Evolutionary conservation across 257 asterid species (phyloP).

Genomic region (Hygrophila difformis): DNA sequence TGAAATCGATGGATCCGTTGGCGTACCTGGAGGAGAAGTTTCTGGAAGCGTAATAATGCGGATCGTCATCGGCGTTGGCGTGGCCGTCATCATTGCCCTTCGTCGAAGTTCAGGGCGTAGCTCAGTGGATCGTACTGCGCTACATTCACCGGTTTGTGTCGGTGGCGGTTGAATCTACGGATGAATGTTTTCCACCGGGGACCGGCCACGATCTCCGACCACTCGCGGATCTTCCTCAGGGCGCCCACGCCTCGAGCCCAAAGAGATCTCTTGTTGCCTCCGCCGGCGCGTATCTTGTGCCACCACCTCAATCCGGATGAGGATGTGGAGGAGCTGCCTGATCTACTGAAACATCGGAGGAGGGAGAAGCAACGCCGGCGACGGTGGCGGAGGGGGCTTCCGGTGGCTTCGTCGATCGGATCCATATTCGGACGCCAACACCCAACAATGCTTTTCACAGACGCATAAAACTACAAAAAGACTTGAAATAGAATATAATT

Average conservation of each 20-base stretch:
- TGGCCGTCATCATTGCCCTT: conserved; percentile 49
- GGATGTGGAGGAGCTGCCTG: conserved; percentile 6
- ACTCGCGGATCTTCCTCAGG: conserved; percentile 59
- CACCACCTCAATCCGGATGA: conserved; percentile 4
- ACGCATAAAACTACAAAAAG: no score
- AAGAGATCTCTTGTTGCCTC: conserved; percentile 11
- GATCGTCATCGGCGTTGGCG: conserved; percentile 38
- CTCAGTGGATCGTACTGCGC: conserved; percentile 71
- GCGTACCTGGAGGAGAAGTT: conserved; percentile 79
- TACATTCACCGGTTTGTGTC: conserved; percentile 30
- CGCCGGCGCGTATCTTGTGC: conserved; percentile 19
- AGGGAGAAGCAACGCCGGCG: conserved; percentile 49
- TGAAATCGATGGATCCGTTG: conserved; percentile 48
- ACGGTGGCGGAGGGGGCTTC: conserved; percentile 35
- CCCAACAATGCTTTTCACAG: no score
- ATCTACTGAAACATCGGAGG: conserved; percentile 10
- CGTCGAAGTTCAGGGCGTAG: conserved; percentile 78
- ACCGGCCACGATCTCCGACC: conserved; percentile 88
- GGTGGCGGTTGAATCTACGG: conserved; percentile 60
- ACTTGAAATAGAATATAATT: no score
- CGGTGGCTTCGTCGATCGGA: conserved; percentile 26
- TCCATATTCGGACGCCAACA: conserved; percentile 25
- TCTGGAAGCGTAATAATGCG: conserved; percentile 25
- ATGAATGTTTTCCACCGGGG: conserved; percentile 84
- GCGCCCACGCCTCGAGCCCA: conserved; percentile 50